Conservation (phyloP, 1,284 basidiomycete genomes). For the Peniophora sp. region DNA sequence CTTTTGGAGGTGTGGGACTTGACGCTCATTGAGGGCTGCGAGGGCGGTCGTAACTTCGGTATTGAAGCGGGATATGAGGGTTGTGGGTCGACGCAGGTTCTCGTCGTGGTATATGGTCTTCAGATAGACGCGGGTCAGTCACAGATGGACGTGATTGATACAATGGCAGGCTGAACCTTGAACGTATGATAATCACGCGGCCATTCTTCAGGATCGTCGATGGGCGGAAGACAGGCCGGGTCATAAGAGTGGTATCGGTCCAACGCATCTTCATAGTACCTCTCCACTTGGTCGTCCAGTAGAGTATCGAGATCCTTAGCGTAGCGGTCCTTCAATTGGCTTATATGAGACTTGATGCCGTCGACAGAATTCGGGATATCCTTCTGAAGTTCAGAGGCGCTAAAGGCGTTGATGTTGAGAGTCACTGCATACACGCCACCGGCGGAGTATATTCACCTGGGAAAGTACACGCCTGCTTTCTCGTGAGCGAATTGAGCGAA, state of each 20-base stretch:
- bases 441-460: constrained; percentile 6
- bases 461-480: no score
- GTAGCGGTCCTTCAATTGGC: constrained; percentile 29
- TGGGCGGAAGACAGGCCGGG: constrained; percentile 1
- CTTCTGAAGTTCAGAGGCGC: constrained; percentile 11
- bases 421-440: neutral
- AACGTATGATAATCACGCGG: neutral
- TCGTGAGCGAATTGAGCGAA: no score
- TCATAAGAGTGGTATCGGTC: constrained; percentile 16
- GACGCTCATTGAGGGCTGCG: no score
- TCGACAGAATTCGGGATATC: constrained; percentile 15
- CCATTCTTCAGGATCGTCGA: neutral
- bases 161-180: neutral
- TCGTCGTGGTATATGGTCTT: neutral
- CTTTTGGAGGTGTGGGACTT: no score
- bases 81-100: no score
- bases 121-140: neutral
- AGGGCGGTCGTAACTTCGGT: no score
- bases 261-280: constrained; percentile 31
- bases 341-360: constrained; percentile 26
- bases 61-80: no score
- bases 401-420: neutral
- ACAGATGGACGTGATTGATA: neutral
- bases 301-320: constrained; percentile 33
- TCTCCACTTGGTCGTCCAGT: constrained; percentile 30